Conservation (phyloP, 441 rosid species). For the Raphanus hybrid region DNA sequence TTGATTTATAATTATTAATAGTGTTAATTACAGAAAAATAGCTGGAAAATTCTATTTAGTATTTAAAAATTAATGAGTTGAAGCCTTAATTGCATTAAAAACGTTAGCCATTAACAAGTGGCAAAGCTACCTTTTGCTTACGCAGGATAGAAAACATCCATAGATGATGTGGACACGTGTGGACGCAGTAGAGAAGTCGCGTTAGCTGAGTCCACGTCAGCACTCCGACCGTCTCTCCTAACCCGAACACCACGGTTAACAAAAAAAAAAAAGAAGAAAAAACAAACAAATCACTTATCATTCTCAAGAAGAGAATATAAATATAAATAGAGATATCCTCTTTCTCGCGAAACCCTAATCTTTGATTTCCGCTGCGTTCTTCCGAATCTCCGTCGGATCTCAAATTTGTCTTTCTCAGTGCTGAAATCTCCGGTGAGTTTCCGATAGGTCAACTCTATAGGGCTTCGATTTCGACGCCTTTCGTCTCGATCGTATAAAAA, state of each 20-base stretch:
- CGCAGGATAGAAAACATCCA: no score
- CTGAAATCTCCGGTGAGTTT: conserved; percentile 43
- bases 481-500: conserved; percentile 4
- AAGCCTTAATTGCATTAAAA: no score
- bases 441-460: conserved; percentile 24
- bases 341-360: conserved; percentile 36
- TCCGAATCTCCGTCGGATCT: conserved; percentile 17
- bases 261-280: neutral
- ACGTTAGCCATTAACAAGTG: no score
- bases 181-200: neutral
- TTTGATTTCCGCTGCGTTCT: conserved; percentile 27
- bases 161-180: conserved; percentile 33
- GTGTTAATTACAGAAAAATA: no score
- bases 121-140: no score
- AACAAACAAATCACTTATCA: neutral
- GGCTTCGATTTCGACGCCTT: conserved; percentile 27
- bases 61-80: no score
- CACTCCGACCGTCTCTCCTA: conserved; percentile 27
- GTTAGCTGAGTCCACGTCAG: conserved; percentile 34
- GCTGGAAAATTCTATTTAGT: no score
- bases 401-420: conserved; percentile 29
- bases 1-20: no score
- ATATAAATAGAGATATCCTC: conserved; percentile 10
- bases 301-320: neutral
- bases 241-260: conserved; percentile 26